Conservation (phyloP, 345 rosid genomes). For the Nephelium lappaceum region DNA sequence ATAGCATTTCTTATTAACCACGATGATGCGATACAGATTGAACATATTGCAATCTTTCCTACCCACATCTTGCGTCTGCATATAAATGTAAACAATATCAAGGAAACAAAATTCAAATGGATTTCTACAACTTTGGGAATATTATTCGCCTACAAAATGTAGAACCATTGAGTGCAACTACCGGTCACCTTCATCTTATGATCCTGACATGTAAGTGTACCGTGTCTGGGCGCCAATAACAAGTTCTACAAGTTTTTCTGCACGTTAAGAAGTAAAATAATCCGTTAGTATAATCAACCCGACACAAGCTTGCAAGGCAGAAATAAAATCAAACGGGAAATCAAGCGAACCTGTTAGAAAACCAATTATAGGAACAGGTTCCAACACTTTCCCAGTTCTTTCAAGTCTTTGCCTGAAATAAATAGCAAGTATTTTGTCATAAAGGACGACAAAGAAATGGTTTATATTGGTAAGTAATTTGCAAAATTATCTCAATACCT, state of each 20-base stretch:
- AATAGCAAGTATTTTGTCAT: not conserved
- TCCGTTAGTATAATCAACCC: not conserved
- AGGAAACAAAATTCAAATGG: not conserved
- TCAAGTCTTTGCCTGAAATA: constrained; percentile 76
- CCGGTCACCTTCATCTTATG: constrained; percentile 42
- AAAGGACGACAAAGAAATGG: not conserved
- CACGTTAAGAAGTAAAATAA: constrained; percentile 6
- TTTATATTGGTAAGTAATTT: not conserved
- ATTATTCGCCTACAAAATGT: constrained; percentile 2
- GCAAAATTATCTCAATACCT: constrained; percentile 41
- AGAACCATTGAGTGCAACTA: constrained; percentile 8
- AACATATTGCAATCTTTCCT: not conserved
- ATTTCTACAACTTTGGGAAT: not conserved
- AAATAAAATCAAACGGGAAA: not conserved
- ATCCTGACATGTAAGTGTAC: constrained; percentile 92
- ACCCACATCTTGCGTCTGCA: not conserved
- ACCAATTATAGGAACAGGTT: constrained; percentile 73
- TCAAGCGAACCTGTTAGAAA: constrained; percentile 61
- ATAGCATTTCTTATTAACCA: not conserved
- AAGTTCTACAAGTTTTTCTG: constrained; percentile 89
- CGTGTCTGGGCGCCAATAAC: constrained; percentile 86
- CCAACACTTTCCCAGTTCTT: constrained; percentile 57
- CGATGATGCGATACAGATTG: constrained; percentile 15
- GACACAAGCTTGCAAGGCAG: not conserved
- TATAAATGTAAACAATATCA: not conserved